Base-by-base conservation (phyloP, 2,329 filamentous ascomycete genomes). In the Nemania diffusa region DNA sequence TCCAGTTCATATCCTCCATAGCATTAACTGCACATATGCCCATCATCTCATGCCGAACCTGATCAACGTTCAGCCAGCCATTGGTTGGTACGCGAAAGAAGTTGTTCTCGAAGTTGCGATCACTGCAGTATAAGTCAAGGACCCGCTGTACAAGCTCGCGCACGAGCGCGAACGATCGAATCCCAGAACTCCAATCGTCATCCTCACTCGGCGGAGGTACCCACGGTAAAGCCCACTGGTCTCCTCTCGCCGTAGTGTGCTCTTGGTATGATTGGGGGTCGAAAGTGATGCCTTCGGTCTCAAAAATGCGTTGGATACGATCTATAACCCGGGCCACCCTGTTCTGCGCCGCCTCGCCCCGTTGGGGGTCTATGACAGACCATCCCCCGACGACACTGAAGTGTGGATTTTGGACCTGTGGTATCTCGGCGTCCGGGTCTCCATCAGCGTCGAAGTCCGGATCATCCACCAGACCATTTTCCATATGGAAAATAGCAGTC, bases 31-130 rank as follows among this genome's bases (percentile, higher is more conserved):
- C 65, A 37, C 58, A 65, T 8, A 68, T 60, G 4, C 64, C 57
- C 59, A 69, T 65, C 64, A 69, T 69, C n/a, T 71, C 69, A 32
- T 71, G 32, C 27, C 67, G 61, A 15, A 65, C 52, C 15, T 63
- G 58, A 44, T 71, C 67, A 24, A 64, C 62, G 24, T 69, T 64
- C n/a, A 71, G 34, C 53, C 58, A 69, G 24, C 69, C 67, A 6
- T 51, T 61, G 22, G 64, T 65, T 6, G 56, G 46, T 3, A 51
- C 34, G 1, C 2, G 2, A 48, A 65, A 71, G 34, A 61, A 59
- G 2, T 8, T 17, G 1, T 66, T 46, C 7, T 46, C 1, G 17
- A 58, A 48, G 13, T 3, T 26, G 2, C 1, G 3, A 17, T 65
- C 46, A 2, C 1, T 9, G 51, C 65, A 70, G 60, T 66, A 57